Evolutionary conservation across 176 grass and related monocot species (phyloP).

Genomic region (Poa annua): DNA sequence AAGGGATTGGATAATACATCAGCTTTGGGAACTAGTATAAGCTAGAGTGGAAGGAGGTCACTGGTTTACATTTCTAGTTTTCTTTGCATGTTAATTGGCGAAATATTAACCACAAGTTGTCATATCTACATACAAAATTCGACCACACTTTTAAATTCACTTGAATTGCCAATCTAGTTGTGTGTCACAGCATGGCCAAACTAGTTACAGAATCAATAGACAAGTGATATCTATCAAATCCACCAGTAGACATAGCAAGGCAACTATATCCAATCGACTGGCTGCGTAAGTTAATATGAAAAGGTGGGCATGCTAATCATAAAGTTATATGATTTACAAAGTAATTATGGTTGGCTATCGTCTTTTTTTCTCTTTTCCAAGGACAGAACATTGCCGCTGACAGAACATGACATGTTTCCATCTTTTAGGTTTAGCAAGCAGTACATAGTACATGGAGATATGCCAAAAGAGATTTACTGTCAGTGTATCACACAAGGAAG

Average conservation of each 20-base stretch:
- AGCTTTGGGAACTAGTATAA: background rate
- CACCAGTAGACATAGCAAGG: background rate
- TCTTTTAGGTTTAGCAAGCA: slow-evolving; percentile 16
- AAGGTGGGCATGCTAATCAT: background rate
- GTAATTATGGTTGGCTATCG: background rate
- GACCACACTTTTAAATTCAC: background rate
- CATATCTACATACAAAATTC: slow-evolving; percentile 24
- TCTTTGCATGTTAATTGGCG: background rate
- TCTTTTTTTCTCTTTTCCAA: background rate
- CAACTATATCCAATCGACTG: background rate
- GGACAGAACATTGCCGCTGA: background rate
- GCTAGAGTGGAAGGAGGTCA: background rate
- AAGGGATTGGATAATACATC: background rate
- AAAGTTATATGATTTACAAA: background rate
- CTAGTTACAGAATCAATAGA: background rate
- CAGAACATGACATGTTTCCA: background rate
- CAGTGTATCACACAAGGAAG: background rate
- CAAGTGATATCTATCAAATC: background rate
- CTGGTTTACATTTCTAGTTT: slow-evolving; percentile 7
- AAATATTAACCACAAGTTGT: background rate
- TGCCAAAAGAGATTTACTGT: background rate
- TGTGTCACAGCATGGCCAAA: background rate
- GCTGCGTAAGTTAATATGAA: background rate
- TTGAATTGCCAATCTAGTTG: background rate
- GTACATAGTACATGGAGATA: background rate